Evolutionary conservation across 352 stramenopile genomes (phyloP).

Genomic region (Phytophthora tubulina): DNA sequence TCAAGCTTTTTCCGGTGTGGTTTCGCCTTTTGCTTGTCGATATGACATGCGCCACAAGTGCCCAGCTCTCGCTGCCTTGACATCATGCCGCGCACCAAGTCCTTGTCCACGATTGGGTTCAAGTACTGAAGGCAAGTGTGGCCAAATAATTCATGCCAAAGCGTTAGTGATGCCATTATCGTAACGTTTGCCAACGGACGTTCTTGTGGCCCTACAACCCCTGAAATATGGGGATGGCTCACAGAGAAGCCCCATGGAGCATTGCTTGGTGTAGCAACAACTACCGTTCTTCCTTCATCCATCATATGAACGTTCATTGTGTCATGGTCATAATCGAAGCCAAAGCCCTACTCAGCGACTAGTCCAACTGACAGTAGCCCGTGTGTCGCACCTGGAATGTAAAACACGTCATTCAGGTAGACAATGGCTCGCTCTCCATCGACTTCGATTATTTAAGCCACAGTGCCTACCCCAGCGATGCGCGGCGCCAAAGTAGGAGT

Average conservation of each 20-base stretch:
- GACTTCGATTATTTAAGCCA: neutral
- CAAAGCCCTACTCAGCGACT: neutral
- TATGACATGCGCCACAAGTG: conserved; percentile 1
- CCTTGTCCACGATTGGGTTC: neutral
- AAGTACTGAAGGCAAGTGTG: neutral
- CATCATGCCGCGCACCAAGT: neutral
- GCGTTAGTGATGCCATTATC: neutral
- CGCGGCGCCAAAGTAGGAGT: neutral
- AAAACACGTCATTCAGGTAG: conserved; percentile 1
- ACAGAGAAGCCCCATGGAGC: neutral
- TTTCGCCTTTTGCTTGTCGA: conserved; percentile 1
- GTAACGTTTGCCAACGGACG: conserved; percentile 8
- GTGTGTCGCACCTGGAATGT: neutral
- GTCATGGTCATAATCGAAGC: neutral
- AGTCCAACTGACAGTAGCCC: neutral
- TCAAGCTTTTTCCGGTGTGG: conserved; percentile 6
- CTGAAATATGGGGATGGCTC: neutral
- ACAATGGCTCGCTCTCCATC: neutral
- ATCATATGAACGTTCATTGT: neutral
- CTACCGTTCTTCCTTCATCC: neutral
- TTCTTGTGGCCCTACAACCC: neutral
- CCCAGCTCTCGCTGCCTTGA: neutral
- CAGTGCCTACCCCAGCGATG: neutral
- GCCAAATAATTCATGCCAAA: neutral
- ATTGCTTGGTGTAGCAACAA: neutral